Evolutionary conservation across 139 green algal species (phyloP).

Genomic region (Ulvella scutata): DNA sequence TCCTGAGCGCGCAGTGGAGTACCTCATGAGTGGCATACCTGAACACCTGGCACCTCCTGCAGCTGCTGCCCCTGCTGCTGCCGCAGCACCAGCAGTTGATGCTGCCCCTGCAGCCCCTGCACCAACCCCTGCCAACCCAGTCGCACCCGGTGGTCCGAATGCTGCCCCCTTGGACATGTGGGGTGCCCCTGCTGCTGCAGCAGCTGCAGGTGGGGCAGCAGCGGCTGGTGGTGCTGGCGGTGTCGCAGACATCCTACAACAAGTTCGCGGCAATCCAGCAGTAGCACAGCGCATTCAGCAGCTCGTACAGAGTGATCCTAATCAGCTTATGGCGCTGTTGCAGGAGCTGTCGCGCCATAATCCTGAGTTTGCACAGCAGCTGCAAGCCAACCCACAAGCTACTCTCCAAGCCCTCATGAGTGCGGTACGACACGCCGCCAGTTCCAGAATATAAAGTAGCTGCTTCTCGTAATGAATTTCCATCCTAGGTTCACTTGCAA

Average conservation of each 20-base stretch:
- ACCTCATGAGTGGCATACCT: conserved; percentile 91
- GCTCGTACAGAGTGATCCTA: conserved; percentile 72
- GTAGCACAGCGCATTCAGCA: conserved; percentile 85
- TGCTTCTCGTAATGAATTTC: too few relatives aligned
- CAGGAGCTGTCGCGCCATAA: conserved; percentile 50
- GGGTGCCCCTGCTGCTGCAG: conserved; percentile 64
- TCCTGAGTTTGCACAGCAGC: conserved; percentile 29
- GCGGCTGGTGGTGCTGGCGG: neutral
- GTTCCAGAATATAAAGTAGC: too few relatives aligned
- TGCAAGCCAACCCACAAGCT: conserved; percentile 67
- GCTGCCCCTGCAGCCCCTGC: conserved; percentile 9
- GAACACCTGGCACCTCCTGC: conserved; percentile 13
- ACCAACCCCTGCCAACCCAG: conserved; percentile 9
- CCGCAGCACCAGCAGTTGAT: conserved; percentile 7
- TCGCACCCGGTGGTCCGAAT: conserved; percentile 25
- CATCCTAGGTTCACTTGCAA: too few relatives aligned
- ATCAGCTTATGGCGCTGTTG: conserved; percentile 39
- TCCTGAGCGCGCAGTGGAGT: conserved; percentile 96
- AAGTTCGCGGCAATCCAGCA: conserved; percentile 51
- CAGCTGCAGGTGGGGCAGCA: conserved; percentile 36
- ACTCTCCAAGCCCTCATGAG: neutral
- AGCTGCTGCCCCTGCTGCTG: neutral
- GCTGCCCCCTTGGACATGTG: conserved; percentile 85
- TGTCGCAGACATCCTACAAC: neutral
- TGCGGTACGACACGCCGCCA: neutral